Evolutionary conservation across 768 basidiomycete genomes (phyloP).

Genomic region (Wakefieldia striispora): DNA sequence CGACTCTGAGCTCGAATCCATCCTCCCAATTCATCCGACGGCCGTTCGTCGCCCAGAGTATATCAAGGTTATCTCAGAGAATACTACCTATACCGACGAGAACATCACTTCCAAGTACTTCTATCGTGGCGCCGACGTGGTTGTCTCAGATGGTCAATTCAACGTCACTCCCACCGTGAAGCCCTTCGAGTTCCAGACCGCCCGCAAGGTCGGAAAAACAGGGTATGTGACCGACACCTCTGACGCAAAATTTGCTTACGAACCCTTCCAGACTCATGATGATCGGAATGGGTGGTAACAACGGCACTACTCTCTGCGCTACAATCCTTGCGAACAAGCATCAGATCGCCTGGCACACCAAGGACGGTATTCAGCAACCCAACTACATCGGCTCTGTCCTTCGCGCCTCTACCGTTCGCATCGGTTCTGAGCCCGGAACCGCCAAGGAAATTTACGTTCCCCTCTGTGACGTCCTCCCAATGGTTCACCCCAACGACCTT

Average conservation of each 20-base stretch:
- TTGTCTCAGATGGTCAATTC: slow-evolving; percentile 71
- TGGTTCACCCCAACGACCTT: slow-evolving; percentile 98
- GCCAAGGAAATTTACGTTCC: slow-evolving; percentile 93
- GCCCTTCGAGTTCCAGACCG: slow-evolving; percentile 89
- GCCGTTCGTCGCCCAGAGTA: slow-evolving; percentile 73
- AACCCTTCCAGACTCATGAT: slow-evolving; percentile 77
- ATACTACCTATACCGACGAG: slow-evolving; percentile 78
- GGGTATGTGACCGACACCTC: slow-evolving; percentile 57
- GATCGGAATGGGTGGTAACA: slow-evolving; percentile 97
- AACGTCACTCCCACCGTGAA: slow-evolving; percentile 75
- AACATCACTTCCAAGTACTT: slow-evolving; percentile 79
- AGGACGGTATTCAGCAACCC: slow-evolving; percentile 86
- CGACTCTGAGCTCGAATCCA: slow-evolving; percentile 65
- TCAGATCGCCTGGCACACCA: slow-evolving; percentile 93
- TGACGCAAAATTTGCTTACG: slow-evolving; percentile 5
- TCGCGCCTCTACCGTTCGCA: slow-evolving; percentile 90
- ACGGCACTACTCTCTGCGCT: slow-evolving; percentile 90
- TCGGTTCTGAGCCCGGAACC: slow-evolving; percentile 76
- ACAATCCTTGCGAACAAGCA: slow-evolving; percentile 96
- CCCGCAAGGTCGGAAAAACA: slow-evolving; percentile 81
- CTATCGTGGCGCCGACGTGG: slow-evolving; percentile 75
- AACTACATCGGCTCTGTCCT: slow-evolving; percentile 98
- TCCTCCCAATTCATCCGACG: slow-evolving; percentile 79
- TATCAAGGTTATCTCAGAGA: slow-evolving; percentile 79
- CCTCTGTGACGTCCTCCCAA: slow-evolving; percentile 88